A percentile compares a stretch with the other conserved stretches of the same genome.
phyloP scores from a whole-genome alignment of 2,329 filamentous ascomycete genomes.

The Arthroderma sp. region DNA sequence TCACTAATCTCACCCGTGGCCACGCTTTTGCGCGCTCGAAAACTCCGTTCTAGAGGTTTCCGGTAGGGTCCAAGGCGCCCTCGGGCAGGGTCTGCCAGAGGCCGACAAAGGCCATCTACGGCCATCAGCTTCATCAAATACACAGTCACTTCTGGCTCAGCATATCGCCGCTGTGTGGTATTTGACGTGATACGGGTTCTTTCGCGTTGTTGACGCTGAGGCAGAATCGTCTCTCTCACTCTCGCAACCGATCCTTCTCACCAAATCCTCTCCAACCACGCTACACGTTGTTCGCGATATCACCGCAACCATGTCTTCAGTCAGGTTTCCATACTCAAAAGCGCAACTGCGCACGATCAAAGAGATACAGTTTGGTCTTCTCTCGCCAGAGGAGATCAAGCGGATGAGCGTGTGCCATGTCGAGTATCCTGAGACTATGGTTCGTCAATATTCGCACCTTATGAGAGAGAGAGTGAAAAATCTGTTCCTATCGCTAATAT shows the following conservation, averaged over 20 bases:
- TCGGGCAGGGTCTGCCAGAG: conserved; percentile 38
- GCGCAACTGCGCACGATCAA: conserved; percentile 94
- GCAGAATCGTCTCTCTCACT: neutral
- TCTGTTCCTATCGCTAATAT: conserved; percentile 6
- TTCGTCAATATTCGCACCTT: conserved; percentile 15
- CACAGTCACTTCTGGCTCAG: conserved; percentile 7
- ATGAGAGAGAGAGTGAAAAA: neutral
- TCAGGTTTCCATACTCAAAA: conserved; percentile 80
- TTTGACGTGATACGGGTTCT: neutral
- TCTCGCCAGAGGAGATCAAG: conserved; percentile 98
- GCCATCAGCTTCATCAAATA: conserved; percentile 24
- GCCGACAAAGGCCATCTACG: conserved; percentile 31
- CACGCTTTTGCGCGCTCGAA: conserved; percentile 20
- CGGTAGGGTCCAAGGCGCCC: conserved; percentile 32
- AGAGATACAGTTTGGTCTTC: conserved; percentile 97
- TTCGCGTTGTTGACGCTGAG: neutral
- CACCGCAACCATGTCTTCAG: conserved; percentile 67
- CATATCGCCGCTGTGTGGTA: neutral
- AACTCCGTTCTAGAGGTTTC: conserved; percentile 24
- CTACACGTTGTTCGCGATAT: neutral
- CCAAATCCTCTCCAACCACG: neutral
- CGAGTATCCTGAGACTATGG: conserved; percentile 97
- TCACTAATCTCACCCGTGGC: conserved; percentile 20
- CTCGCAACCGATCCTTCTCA: neutral
- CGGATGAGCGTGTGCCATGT: conserved; percentile 96